Evolutionary conservation across 148 eudicot genomes (phyloP), one percentile per base, ranked within the genome.

Genomic region (Vaccinium darrowii): DNA sequence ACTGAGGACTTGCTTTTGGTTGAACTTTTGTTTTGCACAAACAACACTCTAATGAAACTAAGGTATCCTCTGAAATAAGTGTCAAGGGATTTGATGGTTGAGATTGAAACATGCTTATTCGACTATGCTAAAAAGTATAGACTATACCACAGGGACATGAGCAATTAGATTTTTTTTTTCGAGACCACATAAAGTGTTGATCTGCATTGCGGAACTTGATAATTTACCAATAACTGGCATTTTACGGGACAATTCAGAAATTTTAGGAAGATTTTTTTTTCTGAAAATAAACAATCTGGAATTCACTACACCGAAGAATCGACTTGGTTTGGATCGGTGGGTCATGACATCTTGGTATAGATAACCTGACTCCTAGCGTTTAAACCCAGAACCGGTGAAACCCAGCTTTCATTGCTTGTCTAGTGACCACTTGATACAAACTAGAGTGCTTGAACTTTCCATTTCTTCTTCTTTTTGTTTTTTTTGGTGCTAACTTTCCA

Each of bases 1-100:
- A 57, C 71, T 21, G 21, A 63, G 71, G 71, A 57, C 62, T 57
- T 63, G 69, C 71, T 63, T 63, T 63, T 63, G 71, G 71, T 63
- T 63, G 71, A 10, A n/a, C 3, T 9, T 7, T 63, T 63, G n/a
- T 16, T 23, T 23, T 10, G 23, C 30, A 63, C 71, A 63, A 63
- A 23, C 6, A 63, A 63, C 11, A n/a, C 11, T 7, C 27, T 19
- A 63, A 23, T 9, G 12, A n/a, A 63, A 63, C 71, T n/a, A 63
- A 63, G 3, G 30, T 23, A 63, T n/a, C 21, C 27, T 63, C 71
- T 63, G 27, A 63, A 25, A 63, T 63, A 62, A 43, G 47, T 62
- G 11, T n/a, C 71, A 63, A 12, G 71, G 27, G 13, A 3, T 63
- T 63, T 63, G 71, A 21, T 63, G 71, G 71, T 63, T 63, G 71